Base-by-base conservation (phyloP, 2,329 filamentous ascomycete genomes). In the Tolypocladium nubicola region DNA sequence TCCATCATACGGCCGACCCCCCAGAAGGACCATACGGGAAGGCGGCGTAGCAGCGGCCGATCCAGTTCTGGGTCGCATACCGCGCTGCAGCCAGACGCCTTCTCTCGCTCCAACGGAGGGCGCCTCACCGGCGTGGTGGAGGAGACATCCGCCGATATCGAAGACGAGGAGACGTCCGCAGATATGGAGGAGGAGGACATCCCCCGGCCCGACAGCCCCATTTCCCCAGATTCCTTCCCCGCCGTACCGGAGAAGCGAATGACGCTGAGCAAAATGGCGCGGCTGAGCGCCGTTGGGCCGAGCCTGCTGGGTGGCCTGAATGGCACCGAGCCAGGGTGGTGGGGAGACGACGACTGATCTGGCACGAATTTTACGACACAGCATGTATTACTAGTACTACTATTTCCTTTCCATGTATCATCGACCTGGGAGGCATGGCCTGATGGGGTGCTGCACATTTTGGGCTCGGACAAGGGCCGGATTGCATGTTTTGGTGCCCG, bases 181-280 rank as follows among this genome's bases (percentile, higher is more conserved):
- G 56, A 37, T 19, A 57, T 58, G 43, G 61, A 30, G 13, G 67
- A 63, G 21, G 59, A 63, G 10, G 64, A 65, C n/a, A 55, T 75
- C 7, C 71, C 74, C 7, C 68, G 74, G 26, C 74, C 76, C 3
- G 75, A 78, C 54, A 74, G 72, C 57, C 71, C 71, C 37, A 70
- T 74, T 54, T 73, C 72, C 0, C 69, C 71, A 1, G 66, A 67
- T 16, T 59, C 64, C 0, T 68, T 73, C 43, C 66, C 70, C 2
- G 54, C 62, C 11, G 60, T 62, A 7, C 63, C 64, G 19, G 53
- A 49, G 19, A 60, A 58, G 35, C 62, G 65, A 50, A 60, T 61
- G 11, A 65, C 67, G 26, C 61, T 67, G 53, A 67, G 65, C 62
- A 74, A 74, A 63, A 69, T 70, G 54, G 75, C 73, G 13, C 71